These are phyloP conservation scores for Diatrype stigma DNA, from an alignment of 2,329 filamentous ascomycete species.

Conservation along the genomic window DNA sequence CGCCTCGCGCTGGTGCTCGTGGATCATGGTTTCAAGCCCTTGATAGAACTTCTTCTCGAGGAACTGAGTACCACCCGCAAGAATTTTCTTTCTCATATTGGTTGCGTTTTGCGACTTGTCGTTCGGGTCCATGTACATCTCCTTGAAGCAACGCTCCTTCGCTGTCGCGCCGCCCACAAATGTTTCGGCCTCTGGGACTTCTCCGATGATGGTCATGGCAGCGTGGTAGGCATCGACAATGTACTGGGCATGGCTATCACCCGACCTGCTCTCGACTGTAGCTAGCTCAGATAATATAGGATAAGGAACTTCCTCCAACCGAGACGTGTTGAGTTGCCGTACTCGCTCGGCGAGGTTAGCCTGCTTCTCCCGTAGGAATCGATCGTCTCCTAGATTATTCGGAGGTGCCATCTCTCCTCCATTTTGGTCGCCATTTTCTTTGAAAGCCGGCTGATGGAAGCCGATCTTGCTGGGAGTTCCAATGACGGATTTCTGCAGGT, in stretches of 20 bases:
- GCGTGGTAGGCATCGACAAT: constrained; percentile 80
- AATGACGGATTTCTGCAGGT: constrained; percentile 79
- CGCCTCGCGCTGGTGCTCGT: constrained; percentile 82
- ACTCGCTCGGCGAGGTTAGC: constrained; percentile 75
- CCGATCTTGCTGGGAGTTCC: constrained; percentile 70
- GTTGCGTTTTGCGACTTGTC: constrained; percentile 60
- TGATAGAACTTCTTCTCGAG: constrained; percentile 77
- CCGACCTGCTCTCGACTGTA: constrained; percentile 65
- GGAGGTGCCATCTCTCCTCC: constrained; percentile 42
- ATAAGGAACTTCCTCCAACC: constrained; percentile 62
- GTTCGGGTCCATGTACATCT: constrained; percentile 72
- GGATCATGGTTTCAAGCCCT: constrained; percentile 72
- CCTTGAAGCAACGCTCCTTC: constrained; percentile 71
- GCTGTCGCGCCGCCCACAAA: constrained; percentile 60
- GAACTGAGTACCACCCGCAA: constrained; percentile 73
- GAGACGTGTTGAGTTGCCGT: constrained; percentile 69
- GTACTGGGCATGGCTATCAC: constrained; percentile 68
- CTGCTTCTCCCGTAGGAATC: constrained; percentile 80
- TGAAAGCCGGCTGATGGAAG: constrained; percentile 60
- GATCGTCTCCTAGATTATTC: constrained; percentile 57
- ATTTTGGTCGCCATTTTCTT: constrained; percentile 60
- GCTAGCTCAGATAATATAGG: constrained; percentile 74
- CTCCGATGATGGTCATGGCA: constrained; percentile 72
- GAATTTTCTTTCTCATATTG: constrained; percentile 71
- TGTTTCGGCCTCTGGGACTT: constrained; percentile 58